Evolutionary conservation across 2,329 filamentous ascomycete genomes (phyloP).

Genomic region (Gnomoniopsis smithogilvyi): DNA sequence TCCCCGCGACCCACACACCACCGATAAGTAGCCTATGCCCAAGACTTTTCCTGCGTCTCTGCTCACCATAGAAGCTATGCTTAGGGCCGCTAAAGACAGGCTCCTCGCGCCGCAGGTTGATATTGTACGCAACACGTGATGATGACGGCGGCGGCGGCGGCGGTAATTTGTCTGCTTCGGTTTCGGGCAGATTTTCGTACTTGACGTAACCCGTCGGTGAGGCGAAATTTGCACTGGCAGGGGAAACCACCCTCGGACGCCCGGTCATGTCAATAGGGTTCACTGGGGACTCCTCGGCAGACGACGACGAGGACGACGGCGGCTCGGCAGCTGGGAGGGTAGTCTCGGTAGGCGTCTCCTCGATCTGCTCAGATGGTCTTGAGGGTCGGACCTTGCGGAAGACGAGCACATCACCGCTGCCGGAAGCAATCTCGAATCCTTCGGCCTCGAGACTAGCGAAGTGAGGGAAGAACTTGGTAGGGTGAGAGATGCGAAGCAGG

Average conservation of each 20-base stretch:
- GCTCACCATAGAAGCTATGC: conserved; percentile 13
- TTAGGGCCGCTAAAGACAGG: conserved; percentile 42
- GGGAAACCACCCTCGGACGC: conserved; percentile 30
- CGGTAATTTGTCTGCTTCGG: conserved; percentile 26
- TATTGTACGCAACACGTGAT: conserved; percentile 38
- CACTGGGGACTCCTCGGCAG: conserved; percentile 25
- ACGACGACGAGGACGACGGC: too few species aligned
- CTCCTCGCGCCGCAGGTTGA: conserved; percentile 44
- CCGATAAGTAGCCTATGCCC: conserved; percentile 50
- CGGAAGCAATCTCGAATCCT: conserved; percentile 66
- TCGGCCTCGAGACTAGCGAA: conserved; percentile 55
- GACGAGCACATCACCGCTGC: conserved; percentile 60
- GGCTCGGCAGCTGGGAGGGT: not conserved
- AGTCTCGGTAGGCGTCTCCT: conserved; percentile 14
- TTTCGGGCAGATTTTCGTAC: conserved; percentile 43
- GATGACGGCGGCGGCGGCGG: conserved; percentile 28
- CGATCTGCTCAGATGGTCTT: not conserved
- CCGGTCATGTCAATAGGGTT: conserved; percentile 61
- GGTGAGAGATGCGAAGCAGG: conserved; percentile 57
- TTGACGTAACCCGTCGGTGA: conserved; percentile 66
- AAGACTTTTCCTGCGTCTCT: conserved; percentile 32
- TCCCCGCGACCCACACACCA: conserved; percentile 51
- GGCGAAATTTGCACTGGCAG: conserved; percentile 55
- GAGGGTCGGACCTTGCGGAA: conserved; percentile 55
- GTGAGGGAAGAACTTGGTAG: conserved; percentile 63